Percentiles rank a stretch among this genome's conserved stretches.
Evolutionary conservation across 1,139 yeast species (phyloP).

Genomic region (Ogataea hybrid): DNA sequence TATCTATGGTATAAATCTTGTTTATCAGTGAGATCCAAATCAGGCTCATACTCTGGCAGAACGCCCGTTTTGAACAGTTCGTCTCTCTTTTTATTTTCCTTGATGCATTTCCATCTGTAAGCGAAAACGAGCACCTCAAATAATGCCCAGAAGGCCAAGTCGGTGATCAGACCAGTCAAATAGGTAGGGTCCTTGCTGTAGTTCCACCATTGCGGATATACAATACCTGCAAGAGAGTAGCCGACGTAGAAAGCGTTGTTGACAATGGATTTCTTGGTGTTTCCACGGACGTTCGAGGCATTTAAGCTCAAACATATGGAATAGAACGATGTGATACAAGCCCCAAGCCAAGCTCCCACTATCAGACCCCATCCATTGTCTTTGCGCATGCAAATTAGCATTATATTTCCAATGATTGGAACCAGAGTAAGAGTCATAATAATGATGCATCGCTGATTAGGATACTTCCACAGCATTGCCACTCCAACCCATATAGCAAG

Average conservation of each 20-base stretch:
- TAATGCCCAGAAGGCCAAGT: conserved; percentile 25
- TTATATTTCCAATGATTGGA: conserved; percentile 9
- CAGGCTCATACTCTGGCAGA: conserved; percentile 18
- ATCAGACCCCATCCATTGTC: conserved; percentile 5
- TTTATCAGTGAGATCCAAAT: conserved; percentile 27
- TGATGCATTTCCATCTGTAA: conserved; percentile 11
- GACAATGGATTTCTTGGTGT: conserved; percentile 60
- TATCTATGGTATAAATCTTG: conserved; percentile 28
- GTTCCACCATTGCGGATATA: conserved; percentile 68
- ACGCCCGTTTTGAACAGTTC: conserved; percentile 34
- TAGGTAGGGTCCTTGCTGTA: conserved; percentile 22
- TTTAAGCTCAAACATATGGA: conserved; percentile 49
- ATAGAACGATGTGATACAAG: conserved; percentile 41
- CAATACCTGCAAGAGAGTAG: conserved; percentile 64
- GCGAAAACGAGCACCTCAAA: conserved; percentile 16
- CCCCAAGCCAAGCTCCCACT: conserved; percentile 33
- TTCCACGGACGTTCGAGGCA: conserved; percentile 55
- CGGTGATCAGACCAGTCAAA: conserved; percentile 25
- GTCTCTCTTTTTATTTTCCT: conserved; percentile 17
- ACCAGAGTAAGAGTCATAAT: conserved; percentile 24
- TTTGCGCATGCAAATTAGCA: conserved; percentile 49
- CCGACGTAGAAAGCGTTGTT: conserved; percentile 60
- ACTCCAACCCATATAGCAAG: conserved; percentile 30
- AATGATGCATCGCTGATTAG: conserved; percentile 13
- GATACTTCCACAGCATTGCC: conserved; percentile 16